Percentiles rank a stretch among this genome's conserved stretches.
Conservation (phyloP, 441 rosid species). For the Adansonia gregorii region DNA sequence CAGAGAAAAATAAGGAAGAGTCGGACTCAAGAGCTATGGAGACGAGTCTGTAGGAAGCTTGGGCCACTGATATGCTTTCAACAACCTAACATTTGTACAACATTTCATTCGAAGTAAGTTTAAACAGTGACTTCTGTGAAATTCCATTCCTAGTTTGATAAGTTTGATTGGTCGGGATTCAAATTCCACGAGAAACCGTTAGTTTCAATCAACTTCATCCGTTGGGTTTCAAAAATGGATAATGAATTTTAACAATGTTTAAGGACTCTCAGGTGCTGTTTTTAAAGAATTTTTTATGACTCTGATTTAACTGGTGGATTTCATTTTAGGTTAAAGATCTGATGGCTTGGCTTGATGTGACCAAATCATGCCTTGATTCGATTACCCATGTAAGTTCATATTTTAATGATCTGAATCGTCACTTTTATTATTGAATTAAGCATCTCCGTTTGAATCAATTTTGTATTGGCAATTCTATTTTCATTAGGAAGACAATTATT, state of each 20-base stretch:
- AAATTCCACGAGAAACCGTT: not conserved
- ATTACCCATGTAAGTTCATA: constrained; percentile 60
- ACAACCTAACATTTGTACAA: not conserved
- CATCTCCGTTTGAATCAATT: not conserved
- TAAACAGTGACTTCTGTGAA: not conserved
- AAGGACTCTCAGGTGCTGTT: not conserved
- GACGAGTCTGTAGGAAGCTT: constrained; percentile 5
- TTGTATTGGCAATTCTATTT: constrained; percentile 11
- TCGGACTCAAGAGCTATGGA: not conserved
- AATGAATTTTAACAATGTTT: not conserved
- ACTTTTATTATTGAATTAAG: not conserved
- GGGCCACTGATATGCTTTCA: not conserved
- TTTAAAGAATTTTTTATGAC: not conserved
- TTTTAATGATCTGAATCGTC: not conserved
- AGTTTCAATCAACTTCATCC: not conserved
- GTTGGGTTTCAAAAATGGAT: not conserved
- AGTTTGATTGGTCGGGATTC: not conserved
- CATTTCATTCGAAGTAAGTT: constrained; percentile 11
- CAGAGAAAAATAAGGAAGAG: not conserved
- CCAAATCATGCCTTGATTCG: constrained; percentile 79
- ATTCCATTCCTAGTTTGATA: not conserved
- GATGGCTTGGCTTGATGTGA: constrained; percentile 77
- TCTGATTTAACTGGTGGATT: not conserved
- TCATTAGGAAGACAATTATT: not conserved
- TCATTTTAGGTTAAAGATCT: constrained; percentile 15